Evolutionary conservation across 78 protist species (phyloP).

Genomic region (Protostelium mycophagum): DNA sequence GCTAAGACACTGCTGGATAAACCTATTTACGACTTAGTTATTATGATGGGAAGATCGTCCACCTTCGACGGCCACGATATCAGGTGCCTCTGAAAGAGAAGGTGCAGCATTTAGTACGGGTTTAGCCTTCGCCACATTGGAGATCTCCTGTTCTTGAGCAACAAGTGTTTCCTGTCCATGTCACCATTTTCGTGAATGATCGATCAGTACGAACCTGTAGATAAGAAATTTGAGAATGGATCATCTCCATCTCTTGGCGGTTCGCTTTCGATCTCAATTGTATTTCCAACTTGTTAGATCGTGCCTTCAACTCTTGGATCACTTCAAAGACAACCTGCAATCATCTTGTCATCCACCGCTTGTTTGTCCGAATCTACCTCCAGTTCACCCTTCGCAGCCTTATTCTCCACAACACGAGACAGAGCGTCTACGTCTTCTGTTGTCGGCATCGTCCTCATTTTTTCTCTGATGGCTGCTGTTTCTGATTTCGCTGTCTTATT

Average conservation of each 20-base stretch:
- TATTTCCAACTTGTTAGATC: neutral
- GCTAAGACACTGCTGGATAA: no score
- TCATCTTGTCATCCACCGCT: neutral
- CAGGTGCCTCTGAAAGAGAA: neutral
- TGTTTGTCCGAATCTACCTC: neutral
- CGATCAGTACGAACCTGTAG: neutral
- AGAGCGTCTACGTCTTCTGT: neutral
- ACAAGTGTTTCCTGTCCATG: neutral
- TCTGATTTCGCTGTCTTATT: neutral
- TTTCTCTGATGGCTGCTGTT: neutral
- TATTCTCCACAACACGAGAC: neutral
- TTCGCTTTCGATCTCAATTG: neutral
- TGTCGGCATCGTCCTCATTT: neutral
- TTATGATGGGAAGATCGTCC: no score
- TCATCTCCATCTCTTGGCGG: neutral
- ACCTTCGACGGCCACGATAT: no score
- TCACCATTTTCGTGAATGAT: neutral
- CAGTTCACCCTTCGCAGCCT: neutral
- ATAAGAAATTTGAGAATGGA: neutral
- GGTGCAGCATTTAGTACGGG: neutral
- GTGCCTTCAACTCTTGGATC: neutral
- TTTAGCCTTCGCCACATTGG: neutral
- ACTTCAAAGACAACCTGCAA: neutral
- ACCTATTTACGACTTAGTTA: no score
- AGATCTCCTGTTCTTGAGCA: neutral